Evolutionary conservation across 2,329 filamentous ascomycete genomes (phyloP), one percentile per base, ranked within the genome.

Genomic region (Penicillium brasilianum): DNA sequence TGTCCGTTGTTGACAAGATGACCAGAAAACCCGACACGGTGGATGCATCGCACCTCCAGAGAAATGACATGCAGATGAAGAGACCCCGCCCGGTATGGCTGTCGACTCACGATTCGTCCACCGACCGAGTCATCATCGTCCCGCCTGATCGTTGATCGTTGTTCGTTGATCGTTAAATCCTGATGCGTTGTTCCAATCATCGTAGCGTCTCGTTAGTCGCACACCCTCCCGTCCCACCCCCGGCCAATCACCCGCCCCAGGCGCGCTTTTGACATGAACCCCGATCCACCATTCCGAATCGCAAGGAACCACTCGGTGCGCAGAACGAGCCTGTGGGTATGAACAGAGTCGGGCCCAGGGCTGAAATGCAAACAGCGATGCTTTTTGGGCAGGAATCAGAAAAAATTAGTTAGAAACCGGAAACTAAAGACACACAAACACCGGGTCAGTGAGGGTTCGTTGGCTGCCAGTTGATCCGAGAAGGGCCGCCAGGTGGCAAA

Each of bases 21-120:
- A 30, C 25, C 32, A 22, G 28, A 5, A 16, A 22, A 32, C 48
- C 57, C 60, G 49, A 50, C 51, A 46, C 52, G 44, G 25, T 30
- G 58, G 58, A 61, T 63, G 58, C 58, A 61, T 63, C 48, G 52
- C 56, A 60, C 14, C 28, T 43, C 20, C 32, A 43, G 20, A 36
- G 30, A 60, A 59, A 66, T 66, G 65, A 65, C 65, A 53, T 66
- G 62, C 65, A 66, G 61, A 58, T 60, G 57, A 16, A 14, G 11
- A 18, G 39, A 37, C 37, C 6, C 41, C 43, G 30, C 39, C 18
- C 5, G 16, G 4, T 18, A 8, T 52, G 49, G 50, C 59, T 34
- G 8, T 2, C 32, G 32, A 34, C 4, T 57, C 37, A 28, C 20
- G 49, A 57, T 58, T 28, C 55, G 37, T 50, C 36, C 44, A 39